Percentiles rank a stretch among this genome's conserved stretches.
phyloP scores from a whole-genome alignment of 805 yeast species.

The Candida broadrunensis region DNA sequence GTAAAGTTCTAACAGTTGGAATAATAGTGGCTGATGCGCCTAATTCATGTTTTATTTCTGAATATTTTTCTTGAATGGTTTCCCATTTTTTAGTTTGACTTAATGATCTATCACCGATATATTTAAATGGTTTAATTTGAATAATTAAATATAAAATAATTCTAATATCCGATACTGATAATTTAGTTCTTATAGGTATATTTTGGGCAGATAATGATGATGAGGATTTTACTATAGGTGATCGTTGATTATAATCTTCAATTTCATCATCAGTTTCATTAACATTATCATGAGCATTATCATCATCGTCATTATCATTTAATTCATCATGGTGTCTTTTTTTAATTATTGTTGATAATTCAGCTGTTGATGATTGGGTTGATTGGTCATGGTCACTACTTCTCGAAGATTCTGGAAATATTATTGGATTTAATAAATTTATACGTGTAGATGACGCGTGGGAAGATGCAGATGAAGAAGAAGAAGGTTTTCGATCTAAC shows the following conservation, averaged over 20 bases:
- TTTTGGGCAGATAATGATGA: background rate
- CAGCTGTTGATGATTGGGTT: too few relatives aligned
- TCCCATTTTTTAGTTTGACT: conserved; percentile 37
- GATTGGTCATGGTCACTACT: too few relatives aligned
- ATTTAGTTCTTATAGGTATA: conserved; percentile 20
- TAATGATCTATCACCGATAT: conserved; percentile 30
- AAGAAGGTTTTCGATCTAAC: too few relatives aligned
- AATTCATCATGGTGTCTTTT: too few relatives aligned
- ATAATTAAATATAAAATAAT: conserved; percentile 28
- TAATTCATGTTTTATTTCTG: conserved; percentile 11
- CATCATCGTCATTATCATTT: background rate
- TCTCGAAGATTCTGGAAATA: background rate
- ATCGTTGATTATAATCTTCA: background rate
- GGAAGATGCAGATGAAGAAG: background rate
- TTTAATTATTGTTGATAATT: too few relatives aligned
- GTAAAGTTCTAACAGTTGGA: conserved; percentile 37
- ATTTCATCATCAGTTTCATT: background rate
- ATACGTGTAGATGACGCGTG: background rate
- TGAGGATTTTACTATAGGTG: too few relatives aligned
- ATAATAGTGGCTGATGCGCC: conserved; percentile 6
- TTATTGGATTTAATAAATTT: background rate
- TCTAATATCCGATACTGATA: conserved; percentile 24
- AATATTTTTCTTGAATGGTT: conserved; percentile 23
- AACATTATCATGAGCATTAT: background rate
- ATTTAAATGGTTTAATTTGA: conserved; percentile 33